These are phyloP conservation scores for Durio zibethinus DNA, from an alignment of 345 rosid genomes.

Conservation along the genomic window DNA sequence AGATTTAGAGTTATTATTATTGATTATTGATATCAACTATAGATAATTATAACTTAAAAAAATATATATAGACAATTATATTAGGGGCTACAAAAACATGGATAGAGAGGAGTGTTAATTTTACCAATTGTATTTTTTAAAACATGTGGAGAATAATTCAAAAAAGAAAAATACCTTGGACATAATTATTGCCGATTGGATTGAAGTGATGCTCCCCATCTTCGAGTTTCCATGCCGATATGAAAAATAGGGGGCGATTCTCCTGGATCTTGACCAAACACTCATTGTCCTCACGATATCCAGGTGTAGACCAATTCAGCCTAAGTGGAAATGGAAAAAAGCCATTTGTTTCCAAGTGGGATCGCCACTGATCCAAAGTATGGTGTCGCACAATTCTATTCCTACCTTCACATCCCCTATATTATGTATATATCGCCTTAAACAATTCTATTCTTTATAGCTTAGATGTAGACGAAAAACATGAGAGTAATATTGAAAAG, in stretches of 20 bases:
- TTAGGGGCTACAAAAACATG: too few relatives aligned
- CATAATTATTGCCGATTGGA: not conserved
- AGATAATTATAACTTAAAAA: too few relatives aligned
- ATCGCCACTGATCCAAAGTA: not conserved
- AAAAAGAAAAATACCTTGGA: not conserved
- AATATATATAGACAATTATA: too few relatives aligned
- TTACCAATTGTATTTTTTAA: too few relatives aligned
- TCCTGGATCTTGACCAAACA: not conserved
- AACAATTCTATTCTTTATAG: rapidly evolving
- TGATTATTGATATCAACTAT: too few relatives aligned
- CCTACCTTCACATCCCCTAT: not conserved
- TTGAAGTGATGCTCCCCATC: not conserved
- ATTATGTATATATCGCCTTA: not conserved
- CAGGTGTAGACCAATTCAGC: too few relatives aligned
- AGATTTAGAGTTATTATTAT: too few relatives aligned
- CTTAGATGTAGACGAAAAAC: rapidly evolving
- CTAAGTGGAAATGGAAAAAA: not conserved
- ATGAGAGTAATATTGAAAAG: not conserved
- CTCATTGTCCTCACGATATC: not conserved
- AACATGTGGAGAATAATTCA: not conserved
- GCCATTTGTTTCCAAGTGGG: not conserved
- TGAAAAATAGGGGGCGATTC: not conserved
- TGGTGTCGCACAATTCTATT: not conserved
- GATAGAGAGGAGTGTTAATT: too few relatives aligned
- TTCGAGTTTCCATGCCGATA: not conserved